Evolutionary conservation across 768 basidiomycete genomes (phyloP).

Genomic region (Russula lepida): DNA sequence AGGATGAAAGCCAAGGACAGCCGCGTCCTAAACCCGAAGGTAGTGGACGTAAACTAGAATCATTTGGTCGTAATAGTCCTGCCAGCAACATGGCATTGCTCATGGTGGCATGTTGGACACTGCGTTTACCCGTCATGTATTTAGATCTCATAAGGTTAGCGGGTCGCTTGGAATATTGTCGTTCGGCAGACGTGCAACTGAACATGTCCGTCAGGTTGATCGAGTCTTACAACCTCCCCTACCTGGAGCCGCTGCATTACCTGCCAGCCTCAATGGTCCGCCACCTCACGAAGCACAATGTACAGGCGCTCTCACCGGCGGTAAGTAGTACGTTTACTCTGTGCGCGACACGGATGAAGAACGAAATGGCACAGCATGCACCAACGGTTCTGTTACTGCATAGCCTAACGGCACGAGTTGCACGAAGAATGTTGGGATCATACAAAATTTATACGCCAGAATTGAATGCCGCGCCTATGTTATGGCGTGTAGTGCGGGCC

Average conservation of each 20-base stretch:
- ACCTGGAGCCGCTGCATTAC: constrained; percentile 59
- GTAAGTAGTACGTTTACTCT: constrained; percentile 35
- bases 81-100: constrained; percentile 58
- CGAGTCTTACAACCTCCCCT: constrained; percentile 69
- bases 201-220: constrained; percentile 44
- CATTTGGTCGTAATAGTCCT: constrained; percentile 31
- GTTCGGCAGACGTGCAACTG: neutral
- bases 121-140: constrained; percentile 69
- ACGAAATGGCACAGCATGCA: constrained; percentile 36
- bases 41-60: constrained; percentile 11
- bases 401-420: constrained; percentile 51
- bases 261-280: constrained; percentile 52
- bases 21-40: constrained; percentile 9
- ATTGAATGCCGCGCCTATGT: constrained; percentile 61
- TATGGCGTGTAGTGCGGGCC: constrained; percentile 66
- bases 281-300: constrained; percentile 67
- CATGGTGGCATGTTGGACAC: constrained; percentile 67
- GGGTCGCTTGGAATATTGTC: neutral
- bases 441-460: constrained; percentile 66
- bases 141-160: constrained; percentile 62
- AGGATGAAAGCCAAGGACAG: constrained; percentile 10
- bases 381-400: constrained; percentile 55
- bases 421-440: constrained; percentile 40
- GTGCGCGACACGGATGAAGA: neutral
- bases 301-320: constrained; percentile 58